Base-by-base conservation (phyloP, 768 basidiomycete species). In the Leucocoprinus sp. region DNA sequence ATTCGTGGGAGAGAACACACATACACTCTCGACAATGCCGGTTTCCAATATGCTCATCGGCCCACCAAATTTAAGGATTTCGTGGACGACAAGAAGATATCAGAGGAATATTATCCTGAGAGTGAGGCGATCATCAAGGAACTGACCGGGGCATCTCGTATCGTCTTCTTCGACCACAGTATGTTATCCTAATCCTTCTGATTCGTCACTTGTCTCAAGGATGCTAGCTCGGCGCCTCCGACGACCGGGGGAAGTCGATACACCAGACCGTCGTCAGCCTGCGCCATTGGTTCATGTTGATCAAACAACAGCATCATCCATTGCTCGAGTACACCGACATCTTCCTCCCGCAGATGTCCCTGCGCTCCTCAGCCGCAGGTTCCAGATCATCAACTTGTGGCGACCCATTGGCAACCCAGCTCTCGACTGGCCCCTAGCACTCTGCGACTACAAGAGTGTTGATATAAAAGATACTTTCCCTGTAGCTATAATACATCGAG, bases 151-250 rank as follows among this genome's bases (percentile, higher is more conserved):
- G 80, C 79, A 0, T 72, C 64, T 48, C 65, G 65, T 18, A 73
- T 76, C 18, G 72, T 80, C n/a, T 42, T 78, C 26, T 82, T 81
- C 46, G 78, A 81, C 53, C 78, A 80, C 56, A 80, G 78, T 76
- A 43, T 50, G 76, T 52, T 15, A 8, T 11, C 14, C 4, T 11
- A 27, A 27, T 27, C 26, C 11, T 5, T 27, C 26, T 11, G 11
- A 11, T 27, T 5, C 11, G 26, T 11, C 26, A 17, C 17, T n/a
- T 7, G 11, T 17, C 23, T 37, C 2, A n/a, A n/a, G n/a, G n/a
- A n/a, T n/a, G n/a, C 19, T 34, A 75, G 74, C 73, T n/a, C 58
- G 72, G 23, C 72, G 74, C n/a, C 70, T 72, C 26, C 64, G 60
- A 21, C 58, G 64, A 5, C 71, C 72, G 1, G 67, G 59, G 3